These are phyloP conservation scores for Beta corolliflora DNA, from an alignment of 179 eudicot species.

Conservation along the genomic window DNA sequence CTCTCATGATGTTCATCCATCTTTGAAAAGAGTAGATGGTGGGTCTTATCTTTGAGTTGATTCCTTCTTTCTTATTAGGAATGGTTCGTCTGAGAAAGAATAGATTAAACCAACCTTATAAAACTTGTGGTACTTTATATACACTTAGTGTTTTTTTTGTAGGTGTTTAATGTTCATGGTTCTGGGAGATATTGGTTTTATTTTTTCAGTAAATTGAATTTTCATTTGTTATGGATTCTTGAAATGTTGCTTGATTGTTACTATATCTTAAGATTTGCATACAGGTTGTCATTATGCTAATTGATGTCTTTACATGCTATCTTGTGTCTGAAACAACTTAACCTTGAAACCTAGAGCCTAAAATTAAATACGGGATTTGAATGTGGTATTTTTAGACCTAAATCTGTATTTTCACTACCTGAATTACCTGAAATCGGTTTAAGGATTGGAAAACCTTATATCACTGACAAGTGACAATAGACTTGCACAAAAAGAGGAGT, in stretches of 20 bases:
- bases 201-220: no score
- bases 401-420: background rate
- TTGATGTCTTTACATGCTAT: background rate
- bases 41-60: conserved; percentile 6
- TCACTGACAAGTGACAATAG: no score
- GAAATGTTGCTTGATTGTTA: background rate
- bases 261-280: background rate
- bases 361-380: background rate
- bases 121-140: background rate
- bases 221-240: background rate
- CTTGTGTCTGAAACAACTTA: background rate
- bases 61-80: background rate
- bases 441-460: no score
- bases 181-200: background rate
- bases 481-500: no score
- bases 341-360: background rate
- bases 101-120: background rate
- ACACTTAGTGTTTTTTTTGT: background rate
- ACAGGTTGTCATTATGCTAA: background rate
- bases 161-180: background rate
- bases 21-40: conserved; percentile 46
- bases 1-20: conserved; percentile 40
- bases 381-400: background rate
- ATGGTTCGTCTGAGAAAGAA: background rate
- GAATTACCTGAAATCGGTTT: no score